Conservation (phyloP, 768 basidiomycete species). For the Leccinum disarticulatum region DNA sequence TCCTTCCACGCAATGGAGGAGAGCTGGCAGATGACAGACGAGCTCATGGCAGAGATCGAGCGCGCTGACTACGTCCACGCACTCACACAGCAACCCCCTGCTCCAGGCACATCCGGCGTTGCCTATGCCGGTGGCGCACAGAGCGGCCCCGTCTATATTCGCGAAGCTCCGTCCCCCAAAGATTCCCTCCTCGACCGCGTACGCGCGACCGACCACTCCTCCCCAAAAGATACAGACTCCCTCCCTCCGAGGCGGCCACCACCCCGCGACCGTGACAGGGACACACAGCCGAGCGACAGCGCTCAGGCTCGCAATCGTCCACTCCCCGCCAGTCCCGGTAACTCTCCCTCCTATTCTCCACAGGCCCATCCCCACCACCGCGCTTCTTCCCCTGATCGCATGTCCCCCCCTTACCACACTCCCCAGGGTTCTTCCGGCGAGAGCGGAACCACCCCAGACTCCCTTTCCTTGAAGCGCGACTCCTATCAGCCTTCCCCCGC, state of each 20-base stretch:
- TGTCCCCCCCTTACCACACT: slow-evolving; percentile 49
- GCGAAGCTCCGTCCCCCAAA: slow-evolving; percentile 42
- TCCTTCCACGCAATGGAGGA: slow-evolving; percentile 56
- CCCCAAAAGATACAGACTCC: slow-evolving; percentile 53
- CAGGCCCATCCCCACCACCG: slow-evolving; percentile 40
- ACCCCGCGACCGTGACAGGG: slow-evolving; percentile 43
- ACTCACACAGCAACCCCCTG: slow-evolving; percentile 43
- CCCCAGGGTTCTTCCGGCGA: slow-evolving; percentile 49
- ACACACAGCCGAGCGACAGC: slow-evolving; percentile 36
- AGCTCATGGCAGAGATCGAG: slow-evolving; percentile 71
- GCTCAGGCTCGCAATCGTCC: slow-evolving; percentile 25
- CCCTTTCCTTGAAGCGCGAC: slow-evolving; percentile 48
- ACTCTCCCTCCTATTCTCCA: slow-evolving; percentile 41
- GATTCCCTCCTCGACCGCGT: slow-evolving; percentile 56
- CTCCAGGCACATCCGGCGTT: slow-evolving; percentile 41
- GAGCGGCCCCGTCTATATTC: slow-evolving; percentile 36
- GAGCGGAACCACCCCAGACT: slow-evolving; percentile 39
- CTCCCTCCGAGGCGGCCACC: slow-evolving; percentile 18
- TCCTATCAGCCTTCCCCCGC: slow-evolving; percentile 34
- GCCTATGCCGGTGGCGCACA: slow-evolving; percentile 49
- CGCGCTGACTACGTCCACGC: slow-evolving; percentile 64
- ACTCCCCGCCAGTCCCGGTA: slow-evolving; percentile 37
- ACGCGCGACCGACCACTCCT: slow-evolving; percentile 50
- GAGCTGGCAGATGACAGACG: slow-evolving; percentile 66
- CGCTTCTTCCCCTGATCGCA: slow-evolving; percentile 53